phyloP scores from a whole-genome alignment of 2,329 filamentous ascomycete species.

The Calycina herbarum region DNA sequence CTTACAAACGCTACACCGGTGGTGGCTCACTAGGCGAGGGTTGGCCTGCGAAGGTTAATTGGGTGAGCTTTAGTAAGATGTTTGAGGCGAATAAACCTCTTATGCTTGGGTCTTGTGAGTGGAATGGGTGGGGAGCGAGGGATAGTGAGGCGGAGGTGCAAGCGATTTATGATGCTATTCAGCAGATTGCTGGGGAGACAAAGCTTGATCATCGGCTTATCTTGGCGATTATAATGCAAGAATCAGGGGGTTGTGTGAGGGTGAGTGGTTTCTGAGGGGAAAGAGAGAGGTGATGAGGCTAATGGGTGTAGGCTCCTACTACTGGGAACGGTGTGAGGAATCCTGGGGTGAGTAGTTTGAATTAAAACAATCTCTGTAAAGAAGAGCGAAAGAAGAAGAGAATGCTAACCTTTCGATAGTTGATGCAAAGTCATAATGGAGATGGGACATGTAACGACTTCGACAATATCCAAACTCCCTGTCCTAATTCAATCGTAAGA shows the following conservation, averaged over 20 bases:
- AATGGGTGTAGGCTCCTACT: constrained; percentile 16
- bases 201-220: neutral
- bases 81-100: neutral
- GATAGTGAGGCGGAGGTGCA: neutral
- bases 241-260: neutral
- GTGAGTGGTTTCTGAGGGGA: too few species aligned
- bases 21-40: neutral
- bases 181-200: neutral
- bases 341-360: constrained; percentile 16
- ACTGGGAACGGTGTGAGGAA: constrained; percentile 21
- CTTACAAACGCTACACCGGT: neutral
- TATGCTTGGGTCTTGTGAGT: neutral
- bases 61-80: neutral
- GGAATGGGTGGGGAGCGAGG: neutral
- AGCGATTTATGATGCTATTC: neutral
- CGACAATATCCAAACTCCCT: constrained; percentile 15
- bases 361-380: too few species aligned
- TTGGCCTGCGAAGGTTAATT: neutral
- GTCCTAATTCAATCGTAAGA: constrained; percentile 3
- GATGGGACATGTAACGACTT: constrained; percentile 16
- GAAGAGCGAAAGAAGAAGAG: too few species aligned
- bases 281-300: too few species aligned
- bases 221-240: neutral
- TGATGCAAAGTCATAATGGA: constrained; percentile 31
- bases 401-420: too few species aligned